These are phyloP conservation scores for Pyrenula massariospora DNA, from an alignment of 495 filamentous ascomycete genomes.

Conservation along the genomic window DNA sequence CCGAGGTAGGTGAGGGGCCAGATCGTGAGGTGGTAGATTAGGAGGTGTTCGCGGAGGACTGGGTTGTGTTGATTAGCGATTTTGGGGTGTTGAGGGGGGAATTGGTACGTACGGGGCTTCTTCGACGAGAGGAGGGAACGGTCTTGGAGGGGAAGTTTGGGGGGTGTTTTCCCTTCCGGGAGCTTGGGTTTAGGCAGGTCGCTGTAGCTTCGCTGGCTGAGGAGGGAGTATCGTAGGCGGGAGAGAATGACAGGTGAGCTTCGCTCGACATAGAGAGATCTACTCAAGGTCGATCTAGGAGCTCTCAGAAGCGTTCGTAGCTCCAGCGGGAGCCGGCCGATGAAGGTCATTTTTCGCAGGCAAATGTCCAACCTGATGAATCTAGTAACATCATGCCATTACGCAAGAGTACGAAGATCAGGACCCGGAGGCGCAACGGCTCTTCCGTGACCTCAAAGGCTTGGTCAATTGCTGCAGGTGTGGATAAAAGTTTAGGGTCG, in stretches of 20 bases:
- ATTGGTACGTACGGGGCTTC: background rate
- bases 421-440: too few relatives aligned
- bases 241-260: background rate
- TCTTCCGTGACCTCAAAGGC: too few relatives aligned
- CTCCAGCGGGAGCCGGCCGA: background rate
- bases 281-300: background rate
- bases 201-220: too few relatives aligned
- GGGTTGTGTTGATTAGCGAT: background rate
- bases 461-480: too few relatives aligned
- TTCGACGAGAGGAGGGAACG: background rate
- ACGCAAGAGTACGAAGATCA: too few relatives aligned
- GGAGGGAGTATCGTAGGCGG: too few relatives aligned
- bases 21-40: conserved; percentile 65
- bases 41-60: conserved; percentile 45
- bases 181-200: too few relatives aligned
- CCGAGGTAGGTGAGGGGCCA: conserved; percentile 53
- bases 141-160: background rate
- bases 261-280: background rate
- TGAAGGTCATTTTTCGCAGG: background rate
- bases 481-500: too few relatives aligned
- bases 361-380: too few relatives aligned
- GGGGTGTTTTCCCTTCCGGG: background rate
- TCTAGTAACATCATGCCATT: too few relatives aligned
- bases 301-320: background rate
- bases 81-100: background rate